Evolutionary conservation across 2,329 filamentous ascomycete species (phyloP), one percentile per base, ranked within the genome.

Genomic region (Aspergillus carbonarius): DNA sequence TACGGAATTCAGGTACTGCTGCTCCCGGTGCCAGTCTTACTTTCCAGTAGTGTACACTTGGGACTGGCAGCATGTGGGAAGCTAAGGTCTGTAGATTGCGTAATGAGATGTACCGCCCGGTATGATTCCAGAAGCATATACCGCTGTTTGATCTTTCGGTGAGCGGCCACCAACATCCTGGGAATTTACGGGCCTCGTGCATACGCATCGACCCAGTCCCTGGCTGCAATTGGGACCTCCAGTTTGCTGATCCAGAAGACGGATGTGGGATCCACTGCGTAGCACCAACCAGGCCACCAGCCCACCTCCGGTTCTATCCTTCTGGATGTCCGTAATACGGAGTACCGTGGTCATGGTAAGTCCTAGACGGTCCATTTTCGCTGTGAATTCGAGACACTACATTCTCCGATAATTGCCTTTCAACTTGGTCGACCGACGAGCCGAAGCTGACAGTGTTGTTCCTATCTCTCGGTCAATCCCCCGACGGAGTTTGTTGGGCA

Each of bases 61-160:
- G 23, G 42, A 12, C n/a, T 46, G 39, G 18, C 20, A 23, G 9
- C 37, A 40, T 40, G 37, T 23, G 23, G 23, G 23, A 23, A 23
- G 5, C 23, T 23, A 23, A 23, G 23, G 23, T 8, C 30, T 10
- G 3, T n/a, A 25, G 20, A 23, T 25, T 46, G 20, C 13, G 23
- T 27, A 17, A 10, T n/a, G 23, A 15, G 44, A 30, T 17, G 10
- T 27, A 30, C 44, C 25, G n/a, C n/a, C 44, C 25, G 25, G 23
- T 30, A 48, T 30, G 25, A 48, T 48, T 48, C 44, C 44, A 48
- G 44, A 48, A 48, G 44, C 44, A 48, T 48, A 54, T 40, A 53
- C 50, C 51, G 51, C 51, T 32, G 51, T 27, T 54, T 42, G 37
- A 54, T 54, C 51, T 54, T 54, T 54, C 51, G 51, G 51, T 54